Conservation (phyloP, 495 filamentous ascomycete genomes). For the Penicillium goetzii region DNA sequence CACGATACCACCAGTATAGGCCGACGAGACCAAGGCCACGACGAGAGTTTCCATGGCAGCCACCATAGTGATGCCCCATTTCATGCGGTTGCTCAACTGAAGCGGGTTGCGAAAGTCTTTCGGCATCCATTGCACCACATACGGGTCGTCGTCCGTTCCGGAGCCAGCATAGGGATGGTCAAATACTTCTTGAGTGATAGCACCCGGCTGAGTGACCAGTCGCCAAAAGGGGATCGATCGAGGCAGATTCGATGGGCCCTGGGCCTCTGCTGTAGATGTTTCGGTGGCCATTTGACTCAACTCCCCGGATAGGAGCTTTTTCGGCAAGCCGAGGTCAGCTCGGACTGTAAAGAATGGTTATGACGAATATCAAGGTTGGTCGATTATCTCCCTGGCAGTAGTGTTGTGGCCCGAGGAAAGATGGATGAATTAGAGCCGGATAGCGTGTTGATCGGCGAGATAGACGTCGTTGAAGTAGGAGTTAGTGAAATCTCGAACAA, state of each 20-base stretch:
- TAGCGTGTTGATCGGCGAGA: neutral
- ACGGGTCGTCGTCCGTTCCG: slow-evolving; percentile 72
- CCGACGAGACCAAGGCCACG: slow-evolving; percentile 72
- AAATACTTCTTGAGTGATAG: slow-evolving; percentile 54
- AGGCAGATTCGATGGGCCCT: slow-evolving; percentile 17
- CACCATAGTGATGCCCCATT: slow-evolving; percentile 68
- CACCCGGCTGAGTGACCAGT: slow-evolving; percentile 48
- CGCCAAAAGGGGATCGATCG: slow-evolving; percentile 37
- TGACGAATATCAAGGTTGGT: neutral
- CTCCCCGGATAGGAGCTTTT: neutral
- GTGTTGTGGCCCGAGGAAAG: neutral
- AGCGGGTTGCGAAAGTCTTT: slow-evolving; percentile 70
- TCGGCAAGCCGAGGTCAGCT: slow-evolving; percentile 8
- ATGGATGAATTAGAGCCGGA: neutral
- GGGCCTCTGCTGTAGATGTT: slow-evolving; percentile 15
- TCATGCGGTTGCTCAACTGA: slow-evolving; percentile 55
- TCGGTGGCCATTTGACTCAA: slow-evolving; percentile 18
- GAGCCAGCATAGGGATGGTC: slow-evolving; percentile 61
- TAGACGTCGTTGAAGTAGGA: neutral
- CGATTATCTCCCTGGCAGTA: neutral
- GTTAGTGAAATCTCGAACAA: neutral
- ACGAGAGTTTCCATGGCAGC: slow-evolving; percentile 68
- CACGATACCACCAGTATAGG: slow-evolving; percentile 66
- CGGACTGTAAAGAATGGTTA: neutral
- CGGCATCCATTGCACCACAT: slow-evolving; percentile 68